Evolutionary conservation across 2,329 filamentous ascomycete species (phyloP), one percentile per base, ranked within the genome.

Genomic region (Aspergillus sp.): DNA sequence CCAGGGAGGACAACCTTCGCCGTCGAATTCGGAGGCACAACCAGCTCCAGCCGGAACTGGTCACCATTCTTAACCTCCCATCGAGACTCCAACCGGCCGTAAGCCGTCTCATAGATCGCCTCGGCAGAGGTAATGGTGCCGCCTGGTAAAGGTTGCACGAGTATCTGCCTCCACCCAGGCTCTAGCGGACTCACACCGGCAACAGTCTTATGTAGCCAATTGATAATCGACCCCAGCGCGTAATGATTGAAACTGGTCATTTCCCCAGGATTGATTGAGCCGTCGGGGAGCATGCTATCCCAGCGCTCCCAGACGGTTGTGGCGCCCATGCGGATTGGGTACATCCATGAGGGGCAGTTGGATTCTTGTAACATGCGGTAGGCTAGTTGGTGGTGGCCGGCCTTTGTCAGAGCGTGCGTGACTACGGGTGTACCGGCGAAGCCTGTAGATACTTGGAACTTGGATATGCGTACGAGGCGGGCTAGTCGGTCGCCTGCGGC

Each of bases 191-290:
- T 66, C 13, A 76, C 17, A 2, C 64, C 65, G 1, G 54, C 65
- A 9, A 69, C 61, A 9, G 44, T 58, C 24, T 65, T 57, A 55
- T 79, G 74, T 32, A 78, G 58, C 74, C 74, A 79, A 17, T 72
- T 69, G 2, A 66, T 70, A 9, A 78, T 71, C 2, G 71, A 70
- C 0, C 75, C 76, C 1, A 78, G 65, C 0, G 76, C 74, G 44
- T 78, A 77, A 47, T 79, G 76, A 48, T 78, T 76, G 55, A 76
- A 76, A 36, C 70, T 74, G 0, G 75, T 78, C 76, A 78, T 78
- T 15, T 69, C 60, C 0, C 76, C 75, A 0, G 72, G 66, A 49
- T 78, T 78, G 47, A 78, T 66, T 1, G 56, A 63, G 2, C 73
- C 74, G 48, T 77, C 66, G 0, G 74, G 68, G 5, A 72, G 58